Evolutionary conservation across 1,284 basidiomycete genomes (phyloP).

Genomic region (Leccinum idahoense): DNA sequence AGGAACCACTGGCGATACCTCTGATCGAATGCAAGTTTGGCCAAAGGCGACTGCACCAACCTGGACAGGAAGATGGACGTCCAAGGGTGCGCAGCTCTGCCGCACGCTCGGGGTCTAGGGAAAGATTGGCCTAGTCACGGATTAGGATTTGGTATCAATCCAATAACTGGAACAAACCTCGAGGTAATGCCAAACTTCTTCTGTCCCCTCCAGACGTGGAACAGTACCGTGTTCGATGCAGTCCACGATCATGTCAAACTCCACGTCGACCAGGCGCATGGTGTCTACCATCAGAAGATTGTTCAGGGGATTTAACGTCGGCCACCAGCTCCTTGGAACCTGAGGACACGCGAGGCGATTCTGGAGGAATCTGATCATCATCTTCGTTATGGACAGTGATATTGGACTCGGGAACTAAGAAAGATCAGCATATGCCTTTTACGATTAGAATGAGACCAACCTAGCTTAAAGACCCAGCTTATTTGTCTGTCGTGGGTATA

Average conservation of each 20-base stretch:
- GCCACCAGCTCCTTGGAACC: too few relatives aligned
- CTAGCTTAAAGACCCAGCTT: too few relatives aligned
- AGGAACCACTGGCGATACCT: neutral
- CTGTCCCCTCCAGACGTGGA: conserved; percentile 9
- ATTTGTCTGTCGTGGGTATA: too few relatives aligned
- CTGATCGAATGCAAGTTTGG: neutral
- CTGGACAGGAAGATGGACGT: neutral
- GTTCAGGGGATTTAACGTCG: too few relatives aligned
- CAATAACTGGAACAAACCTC: conserved; percentile 3
- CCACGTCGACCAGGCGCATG: neutral
- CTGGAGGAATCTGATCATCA: too few relatives aligned
- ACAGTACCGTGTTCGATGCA: conserved; percentile 8
- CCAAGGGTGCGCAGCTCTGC: neutral
- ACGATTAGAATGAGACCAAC: too few relatives aligned
- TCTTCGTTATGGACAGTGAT: too few relatives aligned
- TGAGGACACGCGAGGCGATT: too few relatives aligned
- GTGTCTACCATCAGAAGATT: neutral
- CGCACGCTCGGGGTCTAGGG: neutral
- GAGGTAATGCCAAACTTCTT: neutral
- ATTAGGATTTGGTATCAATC: neutral
- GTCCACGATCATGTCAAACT: conserved; percentile 9
- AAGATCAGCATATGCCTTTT: too few relatives aligned
- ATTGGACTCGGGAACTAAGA: too few relatives aligned
- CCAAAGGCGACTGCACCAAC: neutral
- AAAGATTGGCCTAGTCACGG: neutral